These are phyloP conservation scores for Pyrus betulifolia DNA, from an alignment of 306 rosid genomes.

Conservation along the genomic window DNA sequence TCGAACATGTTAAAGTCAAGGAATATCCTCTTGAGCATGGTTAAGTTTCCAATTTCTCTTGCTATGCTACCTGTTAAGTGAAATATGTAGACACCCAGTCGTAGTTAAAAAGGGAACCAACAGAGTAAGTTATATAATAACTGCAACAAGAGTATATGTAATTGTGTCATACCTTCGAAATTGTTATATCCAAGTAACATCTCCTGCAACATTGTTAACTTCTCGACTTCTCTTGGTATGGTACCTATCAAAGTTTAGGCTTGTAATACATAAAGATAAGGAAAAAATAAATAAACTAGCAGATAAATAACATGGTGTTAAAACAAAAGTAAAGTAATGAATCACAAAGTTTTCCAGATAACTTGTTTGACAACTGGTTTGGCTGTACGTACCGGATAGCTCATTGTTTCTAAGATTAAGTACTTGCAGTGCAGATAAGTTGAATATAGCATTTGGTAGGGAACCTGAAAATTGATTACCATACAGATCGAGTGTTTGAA, in stretches of 20 bases:
- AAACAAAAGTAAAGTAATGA: background rate
- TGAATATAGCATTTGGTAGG: background rate
- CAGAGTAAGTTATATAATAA: background rate
- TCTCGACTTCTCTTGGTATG: slow-evolving; percentile 10
- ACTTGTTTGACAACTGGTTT: background rate
- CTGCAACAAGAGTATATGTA: background rate
- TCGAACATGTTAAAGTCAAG: too few relatives aligned
- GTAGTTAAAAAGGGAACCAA: too few relatives aligned
- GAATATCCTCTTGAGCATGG: background rate
- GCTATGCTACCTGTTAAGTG: slow-evolving; percentile 25
- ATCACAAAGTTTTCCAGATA: background rate
- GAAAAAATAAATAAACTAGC: too few relatives aligned
- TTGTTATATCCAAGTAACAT: background rate
- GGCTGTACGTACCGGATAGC: background rate
- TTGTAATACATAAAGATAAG: too few relatives aligned
- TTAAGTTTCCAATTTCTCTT: slow-evolving; percentile 9
- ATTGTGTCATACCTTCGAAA: background rate
- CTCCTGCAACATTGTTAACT: slow-evolving; percentile 1
- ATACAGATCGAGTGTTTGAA: background rate
- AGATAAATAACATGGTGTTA: background rate
- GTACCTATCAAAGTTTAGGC: slow-evolving; percentile 7
- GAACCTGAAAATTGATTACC: background rate
- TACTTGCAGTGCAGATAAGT: background rate
- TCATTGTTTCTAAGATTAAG: background rate
- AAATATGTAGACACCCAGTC: background rate